Percentiles rank a stretch among this genome's conserved stretches.
These are phyloP conservation scores for Corymbia citriodora DNA, from an alignment of 441 rosid genomes.

Conservation along the genomic window DNA sequence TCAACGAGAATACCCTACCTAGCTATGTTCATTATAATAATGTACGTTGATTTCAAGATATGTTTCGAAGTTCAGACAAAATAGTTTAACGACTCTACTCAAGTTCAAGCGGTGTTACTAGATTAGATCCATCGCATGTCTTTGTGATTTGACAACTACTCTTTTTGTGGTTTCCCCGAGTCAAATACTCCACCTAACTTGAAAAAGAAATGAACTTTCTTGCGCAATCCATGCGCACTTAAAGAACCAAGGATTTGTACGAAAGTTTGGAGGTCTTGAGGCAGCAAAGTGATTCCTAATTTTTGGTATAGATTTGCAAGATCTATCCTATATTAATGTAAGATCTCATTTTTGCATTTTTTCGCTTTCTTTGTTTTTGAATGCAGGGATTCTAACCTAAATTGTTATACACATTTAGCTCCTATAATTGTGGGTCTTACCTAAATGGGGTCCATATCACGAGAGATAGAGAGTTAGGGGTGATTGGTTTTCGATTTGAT, in stretches of 20 bases:
- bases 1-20: too few relatives aligned
- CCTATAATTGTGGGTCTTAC: not conserved
- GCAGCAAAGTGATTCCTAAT: not conserved
- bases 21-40: too few relatives aligned
- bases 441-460: not conserved
- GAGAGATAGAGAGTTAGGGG: not conserved
- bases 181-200: not conserved
- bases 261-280: not conserved
- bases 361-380: not conserved
- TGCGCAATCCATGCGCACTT: not conserved
- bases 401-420: not conserved
- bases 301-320: not conserved
- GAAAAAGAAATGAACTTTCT: not conserved
- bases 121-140: not conserved
- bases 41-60: too few relatives aligned
- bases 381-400: not conserved
- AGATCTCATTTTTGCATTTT: not conserved
- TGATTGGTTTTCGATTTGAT: accelerated
- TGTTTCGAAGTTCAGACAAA: too few relatives aligned
- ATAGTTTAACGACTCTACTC: too few relatives aligned
- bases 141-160: not conserved
- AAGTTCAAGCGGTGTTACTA: too few relatives aligned
- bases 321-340: not conserved
- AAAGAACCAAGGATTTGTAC: not conserved
- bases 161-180: not conserved